A percentile compares a stretch with the other conserved stretches of the same genome.
These are phyloP conservation scores for Aspergillus indologenus DNA, from an alignment of 495 filamentous ascomycete genomes.

Conservation along the genomic window DNA sequence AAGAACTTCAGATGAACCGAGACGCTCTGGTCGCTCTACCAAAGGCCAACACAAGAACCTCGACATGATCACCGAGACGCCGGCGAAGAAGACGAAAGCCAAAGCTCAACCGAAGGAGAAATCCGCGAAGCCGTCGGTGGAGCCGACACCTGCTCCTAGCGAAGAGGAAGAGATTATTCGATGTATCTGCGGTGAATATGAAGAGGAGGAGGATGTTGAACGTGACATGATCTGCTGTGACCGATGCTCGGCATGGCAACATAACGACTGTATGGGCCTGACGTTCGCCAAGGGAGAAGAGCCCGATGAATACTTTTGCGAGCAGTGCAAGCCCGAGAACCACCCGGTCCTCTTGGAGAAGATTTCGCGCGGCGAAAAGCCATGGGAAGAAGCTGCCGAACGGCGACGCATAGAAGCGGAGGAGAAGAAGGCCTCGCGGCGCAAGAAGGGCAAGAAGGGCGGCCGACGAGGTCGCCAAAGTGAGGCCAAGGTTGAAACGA, in stretches of 20 bases:
- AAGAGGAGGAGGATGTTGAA: conserved; percentile 77
- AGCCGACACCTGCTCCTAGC: conserved; percentile 51
- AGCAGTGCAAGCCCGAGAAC: conserved; percentile 78
- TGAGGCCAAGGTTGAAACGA: conserved; percentile 37
- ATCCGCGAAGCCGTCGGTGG: conserved; percentile 42
- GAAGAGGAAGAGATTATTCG: conserved; percentile 77
- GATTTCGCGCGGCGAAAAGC: conserved; percentile 73
- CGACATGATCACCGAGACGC: conserved; percentile 61
- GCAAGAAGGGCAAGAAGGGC: conserved; percentile 49
- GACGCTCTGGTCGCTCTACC: conserved; percentile 90
- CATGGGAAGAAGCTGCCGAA: conserved; percentile 71
- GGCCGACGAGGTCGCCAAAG: conserved; percentile 38
- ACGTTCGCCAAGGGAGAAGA: conserved; percentile 70
- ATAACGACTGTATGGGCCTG: conserved; percentile 91
- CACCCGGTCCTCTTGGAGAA: conserved; percentile 73
- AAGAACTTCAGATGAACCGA: conserved; percentile 66
- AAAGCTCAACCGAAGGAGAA: conserved; percentile 58
- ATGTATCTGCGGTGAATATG: conserved; percentile 86
- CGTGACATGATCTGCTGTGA: conserved; percentile 91
- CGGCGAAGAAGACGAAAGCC: conserved; percentile 59
- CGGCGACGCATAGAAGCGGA: conserved; percentile 49
- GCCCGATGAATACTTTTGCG: conserved; percentile 82
- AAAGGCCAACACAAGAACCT: conserved; percentile 93
- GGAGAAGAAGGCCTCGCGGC: conserved; percentile 45
- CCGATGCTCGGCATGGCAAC: conserved; percentile 88